Evolutionary conservation across 768 basidiomycete species (phyloP).

Genomic region (Pulveroboletus sp.): DNA sequence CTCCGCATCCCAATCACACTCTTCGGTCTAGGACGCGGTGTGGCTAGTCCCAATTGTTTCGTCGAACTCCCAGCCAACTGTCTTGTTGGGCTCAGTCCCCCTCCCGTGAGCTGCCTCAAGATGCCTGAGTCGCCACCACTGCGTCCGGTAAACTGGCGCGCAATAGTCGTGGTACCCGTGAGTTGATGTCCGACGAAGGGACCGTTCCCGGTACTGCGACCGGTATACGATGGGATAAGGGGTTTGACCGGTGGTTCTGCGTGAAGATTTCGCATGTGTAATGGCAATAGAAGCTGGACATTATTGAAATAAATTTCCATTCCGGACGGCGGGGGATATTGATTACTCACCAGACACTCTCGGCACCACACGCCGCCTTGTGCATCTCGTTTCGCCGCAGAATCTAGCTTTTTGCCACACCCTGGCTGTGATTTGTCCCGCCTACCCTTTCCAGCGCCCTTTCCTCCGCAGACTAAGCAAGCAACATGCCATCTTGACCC

Average conservation of each 20-base stretch:
- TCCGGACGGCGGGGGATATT: neutral
- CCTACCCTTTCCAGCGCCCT: constrained; percentile 40
- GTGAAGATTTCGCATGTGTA: constrained; percentile 44
- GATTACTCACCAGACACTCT: constrained; percentile 66
- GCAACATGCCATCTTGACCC: constrained; percentile 75
- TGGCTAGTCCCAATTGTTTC: constrained; percentile 51
- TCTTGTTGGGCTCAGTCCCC: constrained; percentile 61
- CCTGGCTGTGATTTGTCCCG: constrained; percentile 61
- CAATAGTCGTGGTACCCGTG: constrained; percentile 70
- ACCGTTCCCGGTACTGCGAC: constrained; percentile 28
- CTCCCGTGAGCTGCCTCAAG: constrained; percentile 61
- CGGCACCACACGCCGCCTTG: constrained; percentile 79
- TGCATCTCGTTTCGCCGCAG: constrained; percentile 69
- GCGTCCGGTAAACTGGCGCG: constrained; percentile 70
- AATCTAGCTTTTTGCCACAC: constrained; percentile 80
- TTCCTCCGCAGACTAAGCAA: constrained; percentile 81
- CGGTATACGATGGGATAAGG: constrained; percentile 44
- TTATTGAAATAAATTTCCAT: constrained; percentile 8
- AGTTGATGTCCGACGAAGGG: constrained; percentile 46
- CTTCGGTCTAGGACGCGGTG: constrained; percentile 62
- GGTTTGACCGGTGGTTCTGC: constrained; percentile 51
- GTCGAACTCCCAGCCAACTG: constrained; percentile 66
- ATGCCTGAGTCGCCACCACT: constrained; percentile 37
- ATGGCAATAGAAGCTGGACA: constrained; percentile 53
- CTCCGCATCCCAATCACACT: constrained; percentile 71